phyloP scores from a whole-genome alignment of 2,329 filamentous ascomycete species.

The Neonectria neomacrospora region DNA sequence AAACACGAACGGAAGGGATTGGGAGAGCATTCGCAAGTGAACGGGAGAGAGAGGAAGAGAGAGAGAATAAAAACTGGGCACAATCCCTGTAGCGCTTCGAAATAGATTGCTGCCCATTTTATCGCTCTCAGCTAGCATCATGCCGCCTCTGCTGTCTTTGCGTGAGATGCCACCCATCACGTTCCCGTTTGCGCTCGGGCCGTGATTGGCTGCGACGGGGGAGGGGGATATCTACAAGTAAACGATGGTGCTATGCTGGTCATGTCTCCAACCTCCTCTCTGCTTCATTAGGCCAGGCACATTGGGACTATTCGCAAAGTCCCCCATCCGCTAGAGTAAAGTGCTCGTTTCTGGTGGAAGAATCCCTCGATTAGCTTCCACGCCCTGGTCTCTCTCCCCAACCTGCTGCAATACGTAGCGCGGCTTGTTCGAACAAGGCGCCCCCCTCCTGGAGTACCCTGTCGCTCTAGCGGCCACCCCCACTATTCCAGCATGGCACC shows the following conservation, averaged over 20 bases:
- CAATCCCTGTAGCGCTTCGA: neutral
- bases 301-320: neutral
- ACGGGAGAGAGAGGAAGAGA: neutral
- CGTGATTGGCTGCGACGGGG: slow-evolving; percentile 20
- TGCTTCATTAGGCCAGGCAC: neutral
- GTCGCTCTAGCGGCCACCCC: neutral
- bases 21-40: neutral
- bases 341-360: neutral
- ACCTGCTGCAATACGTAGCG: neutral
- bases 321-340: neutral
- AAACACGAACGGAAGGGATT: neutral
- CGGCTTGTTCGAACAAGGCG: neutral
- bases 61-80: slow-evolving; percentile 9
- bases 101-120: neutral
- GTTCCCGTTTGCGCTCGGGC: slow-evolving; percentile 24
- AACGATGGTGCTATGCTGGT: neutral
- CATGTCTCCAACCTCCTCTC: neutral
- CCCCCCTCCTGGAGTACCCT: neutral
- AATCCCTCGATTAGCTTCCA: neutral
- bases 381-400: neutral
- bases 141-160: neutral
- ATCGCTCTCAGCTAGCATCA: neutral
- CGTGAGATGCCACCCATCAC: slow-evolving; percentile 8
- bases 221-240: slow-evolving; percentile 8
- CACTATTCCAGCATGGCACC: neutral